These are phyloP conservation scores for Thraustotheca clavata DNA, from an alignment of 352 stramenopile genomes.

Conservation along the genomic window DNA sequence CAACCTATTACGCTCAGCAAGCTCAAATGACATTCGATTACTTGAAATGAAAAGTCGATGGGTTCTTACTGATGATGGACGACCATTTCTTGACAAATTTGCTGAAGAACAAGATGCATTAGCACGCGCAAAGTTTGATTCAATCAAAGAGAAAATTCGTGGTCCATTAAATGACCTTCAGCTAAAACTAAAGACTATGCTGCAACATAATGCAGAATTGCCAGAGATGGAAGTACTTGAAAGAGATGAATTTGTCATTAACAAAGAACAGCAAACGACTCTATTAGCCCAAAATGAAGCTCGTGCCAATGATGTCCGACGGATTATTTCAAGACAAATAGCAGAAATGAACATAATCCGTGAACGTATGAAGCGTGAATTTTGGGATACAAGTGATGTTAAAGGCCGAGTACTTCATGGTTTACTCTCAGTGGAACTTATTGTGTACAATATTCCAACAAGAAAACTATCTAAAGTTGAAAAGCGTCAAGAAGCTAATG, in stretches of 20 bases:
- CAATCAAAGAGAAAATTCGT: slow-evolving; percentile 56
- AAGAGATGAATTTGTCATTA: slow-evolving; percentile 87
- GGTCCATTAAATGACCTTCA: slow-evolving; percentile 53
- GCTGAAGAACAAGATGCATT: slow-evolving; percentile 28
- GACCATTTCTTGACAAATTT: slow-evolving; percentile 39
- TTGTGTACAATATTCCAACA: slow-evolving; percentile 82
- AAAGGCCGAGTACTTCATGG: slow-evolving; percentile 53
- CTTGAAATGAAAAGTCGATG: slow-evolving; percentile 50
- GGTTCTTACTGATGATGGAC: slow-evolving; percentile 27
- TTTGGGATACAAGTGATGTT: slow-evolving; percentile 79
- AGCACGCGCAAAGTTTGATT: slow-evolving; percentile 51
- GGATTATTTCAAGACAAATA: slow-evolving; percentile 61
- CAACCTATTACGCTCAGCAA: slow-evolving; percentile 30
- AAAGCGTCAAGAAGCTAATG: slow-evolving; percentile 21
- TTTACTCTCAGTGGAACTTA: slow-evolving; percentile 28
- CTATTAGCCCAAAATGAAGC: slow-evolving; percentile 43
- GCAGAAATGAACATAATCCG: slow-evolving; percentile 67
- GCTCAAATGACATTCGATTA: slow-evolving; percentile 63
- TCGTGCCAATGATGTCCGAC: slow-evolving; percentile 46
- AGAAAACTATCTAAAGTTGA: slow-evolving; percentile 41
- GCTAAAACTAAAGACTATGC: slow-evolving; percentile 49
- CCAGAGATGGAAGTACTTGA: slow-evolving; percentile 57
- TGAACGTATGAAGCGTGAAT: slow-evolving; percentile 84
- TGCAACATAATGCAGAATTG: slow-evolving; percentile 60
- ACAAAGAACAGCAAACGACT: slow-evolving; percentile 59